Percentiles rank a stretch among this genome's conserved stretches.
Conservation (phyloP, 768 basidiomycete genomes). For the Tricholomella constricta region DNA sequence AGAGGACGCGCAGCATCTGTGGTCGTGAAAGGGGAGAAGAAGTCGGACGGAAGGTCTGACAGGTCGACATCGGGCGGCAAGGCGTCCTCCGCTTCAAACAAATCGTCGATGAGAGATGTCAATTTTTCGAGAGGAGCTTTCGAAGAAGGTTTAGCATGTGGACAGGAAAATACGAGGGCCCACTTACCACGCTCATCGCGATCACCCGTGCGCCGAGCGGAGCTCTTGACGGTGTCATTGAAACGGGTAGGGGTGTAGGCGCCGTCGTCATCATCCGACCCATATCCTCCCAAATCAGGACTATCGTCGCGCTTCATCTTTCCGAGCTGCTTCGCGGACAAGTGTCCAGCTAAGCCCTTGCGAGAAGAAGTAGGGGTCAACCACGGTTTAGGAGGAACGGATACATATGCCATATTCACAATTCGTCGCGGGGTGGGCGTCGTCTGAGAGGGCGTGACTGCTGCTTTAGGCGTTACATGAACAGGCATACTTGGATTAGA, state of each 20-base stretch:
- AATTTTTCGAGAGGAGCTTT: slow-evolving; percentile 77
- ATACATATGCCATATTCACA: slow-evolving; percentile 46
- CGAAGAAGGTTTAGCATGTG: not conserved
- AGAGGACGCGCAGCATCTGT: slow-evolving; percentile 59
- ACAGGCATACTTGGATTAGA: slow-evolving; percentile 30
- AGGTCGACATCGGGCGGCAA: slow-evolving; percentile 57
- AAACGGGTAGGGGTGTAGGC: slow-evolving; percentile 29
- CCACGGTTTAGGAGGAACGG: slow-evolving; percentile 48
- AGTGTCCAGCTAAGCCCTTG: slow-evolving; percentile 23
- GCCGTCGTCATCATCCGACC: slow-evolving; percentile 48
- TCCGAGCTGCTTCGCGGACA: slow-evolving; percentile 17
- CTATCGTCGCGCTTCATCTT: slow-evolving; percentile 37
- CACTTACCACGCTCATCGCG: slow-evolving; percentile 72
- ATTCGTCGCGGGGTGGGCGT: slow-evolving; percentile 37
- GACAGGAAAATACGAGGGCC: not conserved
- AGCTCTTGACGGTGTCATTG: slow-evolving; percentile 44
- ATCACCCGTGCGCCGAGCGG: slow-evolving; percentile 66
- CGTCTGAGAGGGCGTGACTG: slow-evolving; percentile 13
- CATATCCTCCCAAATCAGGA: slow-evolving; percentile 58
- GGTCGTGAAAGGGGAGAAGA: slow-evolving; percentile 61
- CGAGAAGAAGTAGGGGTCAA: slow-evolving; percentile 44
- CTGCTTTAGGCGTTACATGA: slow-evolving; percentile 20
- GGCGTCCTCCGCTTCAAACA: slow-evolving; percentile 80
- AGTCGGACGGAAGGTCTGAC: slow-evolving; percentile 56
- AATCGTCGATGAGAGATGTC: slow-evolving; percentile 73